A percentile compares a stretch with the other conserved stretches of the same genome.
These are phyloP conservation scores for Hordeum marinum DNA, from an alignment of 176 grass and related monocot species.

Conservation along the genomic window DNA sequence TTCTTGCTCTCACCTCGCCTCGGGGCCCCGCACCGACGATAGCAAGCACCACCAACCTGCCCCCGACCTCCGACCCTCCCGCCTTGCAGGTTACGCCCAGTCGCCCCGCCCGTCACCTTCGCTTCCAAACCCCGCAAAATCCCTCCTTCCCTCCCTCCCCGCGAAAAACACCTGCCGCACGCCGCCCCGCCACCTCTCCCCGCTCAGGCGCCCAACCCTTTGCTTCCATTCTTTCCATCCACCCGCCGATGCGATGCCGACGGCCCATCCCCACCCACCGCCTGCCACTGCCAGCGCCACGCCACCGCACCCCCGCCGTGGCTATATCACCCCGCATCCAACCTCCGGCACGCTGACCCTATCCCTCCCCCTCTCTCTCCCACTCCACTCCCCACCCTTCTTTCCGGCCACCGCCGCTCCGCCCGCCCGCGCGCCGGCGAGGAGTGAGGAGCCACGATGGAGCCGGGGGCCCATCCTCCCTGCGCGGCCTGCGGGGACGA, in stretches of 20 bases:
- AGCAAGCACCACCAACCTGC: background rate
- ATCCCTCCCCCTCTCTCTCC: background rate
- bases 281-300: constrained; percentile 41
- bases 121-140: constrained; percentile 78
- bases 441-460: constrained; percentile 37
- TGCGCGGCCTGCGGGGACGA: constrained; percentile 80
- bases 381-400: background rate
- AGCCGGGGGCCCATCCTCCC: constrained; percentile 38
- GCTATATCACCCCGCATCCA: constrained; percentile 53
- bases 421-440: background rate
- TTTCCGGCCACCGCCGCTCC: background rate
- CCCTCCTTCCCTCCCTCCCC: constrained; percentile 17
- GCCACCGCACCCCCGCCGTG: constrained; percentile 22
- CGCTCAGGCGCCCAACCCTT: constrained; percentile 43
- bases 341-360: constrained; percentile 49
- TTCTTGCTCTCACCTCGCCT: background rate
- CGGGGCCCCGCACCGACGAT: background rate
- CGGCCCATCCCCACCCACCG: constrained; percentile 55
- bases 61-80: constrained; percentile 25
- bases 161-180: constrained; percentile 38
- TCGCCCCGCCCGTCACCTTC: constrained; percentile 33
- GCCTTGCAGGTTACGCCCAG: constrained; percentile 38
- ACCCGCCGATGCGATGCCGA: constrained; percentile 83
- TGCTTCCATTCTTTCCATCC: constrained; percentile 97
- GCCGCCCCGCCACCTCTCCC: constrained; percentile 10